Conservation (phyloP, 345 rosid genomes). For the Salix udensis region DNA sequence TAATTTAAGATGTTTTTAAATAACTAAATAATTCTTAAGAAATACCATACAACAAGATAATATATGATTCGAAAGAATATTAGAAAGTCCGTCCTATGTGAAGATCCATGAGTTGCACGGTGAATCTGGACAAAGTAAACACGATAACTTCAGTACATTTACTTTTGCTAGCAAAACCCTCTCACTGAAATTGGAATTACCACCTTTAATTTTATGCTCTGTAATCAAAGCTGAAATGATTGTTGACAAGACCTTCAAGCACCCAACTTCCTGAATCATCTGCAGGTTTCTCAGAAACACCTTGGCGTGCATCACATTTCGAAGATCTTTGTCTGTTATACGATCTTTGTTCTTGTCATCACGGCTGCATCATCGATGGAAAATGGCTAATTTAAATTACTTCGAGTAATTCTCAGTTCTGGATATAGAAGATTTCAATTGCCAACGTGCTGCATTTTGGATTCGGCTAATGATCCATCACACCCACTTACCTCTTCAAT, state of each 20-base stretch:
- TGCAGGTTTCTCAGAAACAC: not conserved
- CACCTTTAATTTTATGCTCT: not conserved
- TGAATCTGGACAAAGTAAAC: not conserved
- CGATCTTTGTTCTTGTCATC: not conserved
- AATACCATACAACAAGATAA: too few relatives aligned
- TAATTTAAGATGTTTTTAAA: too few relatives aligned
- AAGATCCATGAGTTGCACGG: not conserved
- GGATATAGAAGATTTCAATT: not conserved
- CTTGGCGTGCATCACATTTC: not conserved
- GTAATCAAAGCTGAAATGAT: not conserved
- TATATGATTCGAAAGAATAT: too few relatives aligned
- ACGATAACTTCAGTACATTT: not conserved
- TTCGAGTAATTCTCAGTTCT: not conserved
- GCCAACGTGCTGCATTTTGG: not conserved
- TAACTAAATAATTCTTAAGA: too few relatives aligned
- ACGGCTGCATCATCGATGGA: not conserved
- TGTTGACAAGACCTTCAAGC: not conserved
- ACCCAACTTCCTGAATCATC: not conserved
- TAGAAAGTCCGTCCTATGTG: not conserved
- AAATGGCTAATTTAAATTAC: not conserved
- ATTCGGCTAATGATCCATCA: not conserved
- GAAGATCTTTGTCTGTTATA: not conserved
- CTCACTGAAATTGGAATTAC: not conserved
- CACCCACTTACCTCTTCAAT: not conserved
- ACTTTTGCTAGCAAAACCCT: not conserved